Evolutionary conservation across 176 grass and related monocot genomes (phyloP).

Genomic region (Leersia perrieri): DNA sequence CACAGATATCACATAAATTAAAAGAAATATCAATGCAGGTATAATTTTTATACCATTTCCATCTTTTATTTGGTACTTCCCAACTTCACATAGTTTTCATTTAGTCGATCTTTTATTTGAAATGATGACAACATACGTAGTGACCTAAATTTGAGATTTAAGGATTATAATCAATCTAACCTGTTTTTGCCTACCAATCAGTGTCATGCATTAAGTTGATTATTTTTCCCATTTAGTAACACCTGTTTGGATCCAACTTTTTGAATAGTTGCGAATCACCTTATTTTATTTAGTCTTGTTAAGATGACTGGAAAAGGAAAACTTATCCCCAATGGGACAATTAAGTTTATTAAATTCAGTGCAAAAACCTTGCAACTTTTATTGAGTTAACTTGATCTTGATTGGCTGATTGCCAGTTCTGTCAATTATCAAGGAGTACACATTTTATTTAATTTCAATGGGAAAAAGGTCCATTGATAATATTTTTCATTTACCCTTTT

Average conservation of each 20-base stretch:
- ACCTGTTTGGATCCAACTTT: not conserved
- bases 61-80: constrained; percentile 4
- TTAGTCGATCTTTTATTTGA: not conserved
- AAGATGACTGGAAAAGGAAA: not conserved
- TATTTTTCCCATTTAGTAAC: not conserved
- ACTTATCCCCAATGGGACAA: not conserved
- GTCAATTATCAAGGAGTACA: constrained; percentile 5
- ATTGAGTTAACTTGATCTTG: not conserved
- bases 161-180: not conserved
- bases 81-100: not conserved
- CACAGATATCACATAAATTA: constrained; percentile 87
- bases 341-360: not conserved
- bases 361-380: not conserved
- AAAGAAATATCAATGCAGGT: constrained; percentile 97
- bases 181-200: not conserved
- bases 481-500: constrained; percentile 28
- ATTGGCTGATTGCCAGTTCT: not conserved
- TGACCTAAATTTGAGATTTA: not conserved
- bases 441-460: constrained; percentile 9
- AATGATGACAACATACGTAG: not conserved
- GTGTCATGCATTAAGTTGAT: not conserved
- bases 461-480: not conserved
- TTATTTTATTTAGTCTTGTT: not conserved
- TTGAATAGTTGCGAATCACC: not conserved
- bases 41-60: constrained; percentile 21